Percentiles rank a stretch among this genome's conserved stretches.
phyloP scores from a whole-genome alignment of 73 alveolate species.

The Tetrahymena malaccensis region DNA sequence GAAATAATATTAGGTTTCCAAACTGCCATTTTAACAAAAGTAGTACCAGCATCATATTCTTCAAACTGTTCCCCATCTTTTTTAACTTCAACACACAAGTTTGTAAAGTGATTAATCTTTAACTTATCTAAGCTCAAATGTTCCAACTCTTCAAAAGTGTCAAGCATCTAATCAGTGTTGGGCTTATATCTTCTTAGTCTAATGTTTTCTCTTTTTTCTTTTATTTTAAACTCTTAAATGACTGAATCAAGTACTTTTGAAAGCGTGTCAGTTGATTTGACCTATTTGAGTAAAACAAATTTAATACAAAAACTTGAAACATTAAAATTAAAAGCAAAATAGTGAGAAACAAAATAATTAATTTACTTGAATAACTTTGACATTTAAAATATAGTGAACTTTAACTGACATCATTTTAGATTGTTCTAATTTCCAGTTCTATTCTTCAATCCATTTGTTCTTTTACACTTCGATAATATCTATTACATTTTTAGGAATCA shows the following conservation, averaged over 20 bases:
- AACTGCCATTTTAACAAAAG: not conserved
- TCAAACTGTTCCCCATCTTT: slow-evolving; percentile 10
- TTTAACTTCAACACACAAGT: not conserved
- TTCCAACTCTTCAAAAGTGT: slow-evolving; percentile 21
- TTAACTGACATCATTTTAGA: not conserved
- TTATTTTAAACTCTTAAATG: not conserved
- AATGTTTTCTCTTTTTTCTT: slow-evolving; percentile 13
- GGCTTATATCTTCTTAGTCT: slow-evolving; percentile 30
- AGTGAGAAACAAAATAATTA: not conserved
- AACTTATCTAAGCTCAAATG: slow-evolving; percentile 5
- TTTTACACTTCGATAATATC: not conserved
- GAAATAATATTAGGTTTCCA: slow-evolving; percentile 3
- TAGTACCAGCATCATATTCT: slow-evolving; percentile 7
- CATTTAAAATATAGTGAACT: not conserved
- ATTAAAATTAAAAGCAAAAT: not conserved
- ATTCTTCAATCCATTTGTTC: not conserved
- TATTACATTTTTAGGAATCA: not conserved
- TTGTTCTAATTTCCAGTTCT: not conserved
- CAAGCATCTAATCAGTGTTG: slow-evolving; percentile 18
- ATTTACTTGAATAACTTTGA: not conserved
- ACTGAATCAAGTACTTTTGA: not conserved
- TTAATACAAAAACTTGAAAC: not conserved
- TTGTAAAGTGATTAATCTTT: not conserved
- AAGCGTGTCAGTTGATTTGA: not conserved
- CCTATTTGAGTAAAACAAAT: not conserved